Evolutionary conservation across 805 yeast species (phyloP), one percentile per base, ranked within the genome.

Genomic region (Tetrapisispora arboricola): DNA sequence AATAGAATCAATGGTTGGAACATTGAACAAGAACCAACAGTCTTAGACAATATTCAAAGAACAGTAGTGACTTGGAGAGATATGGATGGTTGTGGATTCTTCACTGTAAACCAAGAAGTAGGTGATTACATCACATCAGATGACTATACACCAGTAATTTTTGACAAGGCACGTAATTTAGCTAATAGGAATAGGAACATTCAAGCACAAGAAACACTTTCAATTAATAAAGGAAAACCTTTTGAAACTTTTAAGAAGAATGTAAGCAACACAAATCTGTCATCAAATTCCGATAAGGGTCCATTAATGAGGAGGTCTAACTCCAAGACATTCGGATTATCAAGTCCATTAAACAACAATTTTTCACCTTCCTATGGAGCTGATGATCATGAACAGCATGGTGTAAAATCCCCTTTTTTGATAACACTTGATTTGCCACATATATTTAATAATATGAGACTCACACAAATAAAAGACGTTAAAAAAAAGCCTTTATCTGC

Each of bases 41-140:
- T 53, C 9, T 39, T 59, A 15, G 56, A 55, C 19, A 61, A 61
- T 42, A 38, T 60, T 19, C 45, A 54, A 3, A 53, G 58, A 36
- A 48, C 44, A 7, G 48, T 49, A 9, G 49, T 58, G 4, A 41
- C 46, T n/a, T 61, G 65, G 65, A 57, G 65, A 46, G 65, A 61
- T 41, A 55, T 61, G 11, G 64, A 59, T 37, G 65, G 65, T 4
- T 53, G 55, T 45, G 65, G 64, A 1, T 44, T 61, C 16, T 40
- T 58, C 11, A 53, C 56, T 41, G 30, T 57, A 11, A 52, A 54
- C 24, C 64, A 59, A 44, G 45, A 51, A 19, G 26, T 42, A 3
- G 63, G 62, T 11, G 41, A 51, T 4, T 59, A 59, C 29, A 48
- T 44, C 12, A 21, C 44, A 15, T n/a, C 24, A 7, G 36, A 42